Conservation (phyloP, 2,329 filamentous ascomycete species). For the Aspergillus persii region DNA sequence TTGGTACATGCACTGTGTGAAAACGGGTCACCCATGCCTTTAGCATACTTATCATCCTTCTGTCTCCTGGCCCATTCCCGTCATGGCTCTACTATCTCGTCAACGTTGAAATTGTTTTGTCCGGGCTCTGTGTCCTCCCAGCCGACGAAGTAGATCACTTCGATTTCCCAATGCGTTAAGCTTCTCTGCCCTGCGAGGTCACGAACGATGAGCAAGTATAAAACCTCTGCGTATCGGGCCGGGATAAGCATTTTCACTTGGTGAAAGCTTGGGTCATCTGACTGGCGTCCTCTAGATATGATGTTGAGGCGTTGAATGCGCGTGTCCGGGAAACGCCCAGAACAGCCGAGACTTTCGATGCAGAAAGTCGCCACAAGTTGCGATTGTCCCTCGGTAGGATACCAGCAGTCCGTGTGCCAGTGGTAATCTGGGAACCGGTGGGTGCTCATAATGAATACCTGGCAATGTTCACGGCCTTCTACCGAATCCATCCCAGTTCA, state of each 20-base stretch:
- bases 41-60: too few species aligned
- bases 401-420: slow-evolving; percentile 1
- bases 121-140: not conserved
- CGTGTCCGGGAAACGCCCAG: not conserved
- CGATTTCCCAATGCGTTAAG: not conserved
- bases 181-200: slow-evolving; percentile 8
- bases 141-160: not conserved
- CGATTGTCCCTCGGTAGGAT: not conserved
- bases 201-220: not conserved
- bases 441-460: not conserved
- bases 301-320: not conserved
- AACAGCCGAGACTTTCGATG: slow-evolving; percentile 6
- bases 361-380: not conserved
- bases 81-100: not conserved
- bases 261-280: not conserved
- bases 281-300: not conserved
- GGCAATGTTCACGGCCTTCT: not conserved
- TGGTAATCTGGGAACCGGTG: slow-evolving; percentile 6
- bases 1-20: too few species aligned
- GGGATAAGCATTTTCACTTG: slow-evolving; percentile 2
- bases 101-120: not conserved
- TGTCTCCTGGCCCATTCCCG: not conserved
- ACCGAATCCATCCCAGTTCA: too few species aligned
- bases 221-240: slow-evolving; percentile 3
- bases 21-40: too few species aligned